Percentiles rank a stretch among this genome's conserved stretches.
Evolutionary conservation across 306 rosid genomes (phyloP).

Genomic region (Cucurbita argyrosperma): DNA sequence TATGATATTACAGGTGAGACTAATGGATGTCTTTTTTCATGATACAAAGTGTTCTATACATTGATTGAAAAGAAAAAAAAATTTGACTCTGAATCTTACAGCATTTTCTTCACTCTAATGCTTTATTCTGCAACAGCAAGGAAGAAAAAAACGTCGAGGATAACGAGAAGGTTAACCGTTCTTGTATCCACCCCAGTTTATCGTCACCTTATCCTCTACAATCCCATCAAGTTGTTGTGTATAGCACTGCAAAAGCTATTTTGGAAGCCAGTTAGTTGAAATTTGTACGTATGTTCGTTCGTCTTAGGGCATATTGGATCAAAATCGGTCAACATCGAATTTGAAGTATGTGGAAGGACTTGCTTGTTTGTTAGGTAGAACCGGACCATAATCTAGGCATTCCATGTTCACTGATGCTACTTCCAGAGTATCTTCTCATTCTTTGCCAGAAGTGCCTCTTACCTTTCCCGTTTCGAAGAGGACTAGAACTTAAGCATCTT

Average conservation of each 20-base stretch:
- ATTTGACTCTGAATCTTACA: neutral
- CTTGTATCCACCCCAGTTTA: neutral
- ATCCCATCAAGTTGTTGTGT: neutral
- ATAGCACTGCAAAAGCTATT: neutral
- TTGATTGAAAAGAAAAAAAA: neutral
- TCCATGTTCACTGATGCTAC: constrained; percentile 64
- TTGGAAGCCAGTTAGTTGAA: neutral
- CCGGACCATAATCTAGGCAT: constrained; percentile 30
- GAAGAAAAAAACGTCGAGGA: neutral
- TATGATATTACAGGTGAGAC: too few species aligned
- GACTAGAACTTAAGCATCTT: constrained; percentile 59
- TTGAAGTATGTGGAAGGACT: neutral
- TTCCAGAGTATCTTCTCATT: constrained; percentile 47
- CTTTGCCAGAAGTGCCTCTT: constrained; percentile 46
- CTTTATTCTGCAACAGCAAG: neutral
- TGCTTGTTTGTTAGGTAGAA: constrained; percentile 14
- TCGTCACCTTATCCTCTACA: neutral
- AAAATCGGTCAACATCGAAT: neutral
- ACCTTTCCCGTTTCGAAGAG: constrained; percentile 41
- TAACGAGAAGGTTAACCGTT: neutral
- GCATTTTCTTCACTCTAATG: neutral
- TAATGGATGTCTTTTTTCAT: neutral
- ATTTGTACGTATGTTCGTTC: neutral
- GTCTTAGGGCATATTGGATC: neutral
- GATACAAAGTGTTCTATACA: neutral